phyloP scores from a whole-genome alignment of 2,329 filamentous ascomycete species.

The Cercospora brassicicola region DNA sequence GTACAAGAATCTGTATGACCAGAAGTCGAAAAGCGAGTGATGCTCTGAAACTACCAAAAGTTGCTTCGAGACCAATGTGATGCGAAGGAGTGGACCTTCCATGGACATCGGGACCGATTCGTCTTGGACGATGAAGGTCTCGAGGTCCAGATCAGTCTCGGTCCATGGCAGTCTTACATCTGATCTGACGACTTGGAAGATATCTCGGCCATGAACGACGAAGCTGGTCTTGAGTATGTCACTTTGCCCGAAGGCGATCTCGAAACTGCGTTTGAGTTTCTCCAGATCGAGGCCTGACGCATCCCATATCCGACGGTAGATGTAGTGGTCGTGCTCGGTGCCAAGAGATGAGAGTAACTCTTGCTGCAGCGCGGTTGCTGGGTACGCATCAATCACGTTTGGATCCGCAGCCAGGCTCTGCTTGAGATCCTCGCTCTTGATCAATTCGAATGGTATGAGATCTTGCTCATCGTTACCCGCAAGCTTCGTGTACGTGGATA shows the following conservation, averaged over 20 bases:
- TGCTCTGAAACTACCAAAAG: not conserved
- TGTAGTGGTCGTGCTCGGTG: not conserved
- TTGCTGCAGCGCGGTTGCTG: not conserved
- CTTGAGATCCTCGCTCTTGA: not conserved
- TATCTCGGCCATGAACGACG: not conserved
- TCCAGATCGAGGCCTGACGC: not conserved
- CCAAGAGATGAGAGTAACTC: not conserved
- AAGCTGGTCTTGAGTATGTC: not conserved
- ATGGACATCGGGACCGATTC: not conserved
- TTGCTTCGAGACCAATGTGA: not conserved
- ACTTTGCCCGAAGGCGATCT: not conserved
- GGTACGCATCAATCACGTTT: not conserved
- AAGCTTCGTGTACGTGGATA: not conserved
- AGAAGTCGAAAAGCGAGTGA: not conserved
- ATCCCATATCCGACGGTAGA: not conserved
- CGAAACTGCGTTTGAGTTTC: not conserved
- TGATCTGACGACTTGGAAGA: not conserved
- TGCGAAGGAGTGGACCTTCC: not conserved
- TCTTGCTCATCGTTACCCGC: not conserved
- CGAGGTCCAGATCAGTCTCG: not conserved
- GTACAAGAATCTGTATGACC: not conserved
- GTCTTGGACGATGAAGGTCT: not conserved
- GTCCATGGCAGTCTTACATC: not conserved
- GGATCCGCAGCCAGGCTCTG: not conserved
- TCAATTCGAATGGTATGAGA: not conserved